Conservation (phyloP, 441 rosid genomes). For the Pelargonium myrrhifolium region DNA sequence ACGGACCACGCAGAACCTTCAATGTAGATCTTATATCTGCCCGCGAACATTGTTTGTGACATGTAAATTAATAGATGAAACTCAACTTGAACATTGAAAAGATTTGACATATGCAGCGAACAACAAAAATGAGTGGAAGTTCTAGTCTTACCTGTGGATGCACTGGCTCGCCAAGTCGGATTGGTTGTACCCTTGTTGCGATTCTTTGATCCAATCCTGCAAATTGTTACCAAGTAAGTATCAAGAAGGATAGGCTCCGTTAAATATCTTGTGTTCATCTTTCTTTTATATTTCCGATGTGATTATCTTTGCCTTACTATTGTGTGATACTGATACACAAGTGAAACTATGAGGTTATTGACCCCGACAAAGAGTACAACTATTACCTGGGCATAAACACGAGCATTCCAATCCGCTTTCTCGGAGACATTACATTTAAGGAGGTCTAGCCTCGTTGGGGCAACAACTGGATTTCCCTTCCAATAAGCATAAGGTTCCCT, state of each 20-base stretch:
- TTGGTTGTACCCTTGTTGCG: slow-evolving; percentile 48
- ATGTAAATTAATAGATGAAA: too few species aligned
- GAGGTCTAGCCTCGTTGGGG: slow-evolving; percentile 46
- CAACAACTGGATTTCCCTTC: slow-evolving; percentile 73
- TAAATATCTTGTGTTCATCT: too few species aligned
- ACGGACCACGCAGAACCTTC: slow-evolving; percentile 91
- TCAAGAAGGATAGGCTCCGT: not conserved
- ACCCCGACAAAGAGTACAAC: not conserved
- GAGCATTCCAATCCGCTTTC: slow-evolving; percentile 47
- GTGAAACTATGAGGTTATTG: too few species aligned
- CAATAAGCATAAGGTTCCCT: slow-evolving; percentile 73
- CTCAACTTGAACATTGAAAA: not conserved
- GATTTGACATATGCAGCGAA: not conserved
- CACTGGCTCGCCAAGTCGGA: slow-evolving; percentile 63
- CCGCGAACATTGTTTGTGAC: not conserved
- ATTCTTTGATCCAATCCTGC: slow-evolving; percentile 69
- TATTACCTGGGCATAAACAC: slow-evolving; percentile 50
- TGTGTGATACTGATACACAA: too few species aligned
- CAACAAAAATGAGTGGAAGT: not conserved
- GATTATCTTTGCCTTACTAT: too few species aligned
- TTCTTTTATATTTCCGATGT: too few species aligned
- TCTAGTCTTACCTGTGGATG: slow-evolving; percentile 39
- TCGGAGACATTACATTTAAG: slow-evolving; percentile 56
- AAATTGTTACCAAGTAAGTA: too few species aligned
- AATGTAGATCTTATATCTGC: slow-evolving; percentile 56